Conservation (phyloP, 371 early-diverging fungal genomes). For the Rhizopus microsporus region DNA sequence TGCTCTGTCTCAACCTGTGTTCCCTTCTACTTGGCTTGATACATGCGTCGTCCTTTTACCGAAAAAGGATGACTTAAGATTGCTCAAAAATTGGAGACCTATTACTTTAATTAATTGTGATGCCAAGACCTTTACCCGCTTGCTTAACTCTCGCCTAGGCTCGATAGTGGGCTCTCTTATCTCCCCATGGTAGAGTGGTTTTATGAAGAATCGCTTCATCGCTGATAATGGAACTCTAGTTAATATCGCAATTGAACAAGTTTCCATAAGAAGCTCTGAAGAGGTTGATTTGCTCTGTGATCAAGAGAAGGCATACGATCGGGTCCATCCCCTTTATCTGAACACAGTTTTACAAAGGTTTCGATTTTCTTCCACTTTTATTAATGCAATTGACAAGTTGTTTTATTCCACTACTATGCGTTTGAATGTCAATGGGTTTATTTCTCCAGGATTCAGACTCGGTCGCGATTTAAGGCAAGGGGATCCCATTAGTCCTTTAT, state of each 20-base stretch:
- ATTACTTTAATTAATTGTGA: slow-evolving; percentile 27
- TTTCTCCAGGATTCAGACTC: background rate
- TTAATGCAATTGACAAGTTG: too few relatives aligned
- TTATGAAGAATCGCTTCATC: slow-evolving; percentile 1
- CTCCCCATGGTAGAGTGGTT: background rate
- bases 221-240: too few relatives aligned
- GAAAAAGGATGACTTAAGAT: slow-evolving; percentile 14
- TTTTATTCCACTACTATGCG: too few relatives aligned
- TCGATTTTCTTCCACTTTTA: too few relatives aligned
- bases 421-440: slow-evolving; percentile 8
- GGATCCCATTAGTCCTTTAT: slow-evolving; percentile 12
- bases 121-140: slow-evolving; percentile 24
- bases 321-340: too few relatives aligned
- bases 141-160: slow-evolving; percentile 11
- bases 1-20: slow-evolving; percentile 1
- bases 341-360: too few relatives aligned
- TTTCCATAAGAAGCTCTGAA: too few relatives aligned
- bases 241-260: too few relatives aligned
- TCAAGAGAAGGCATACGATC: too few relatives aligned
- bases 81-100: background rate
- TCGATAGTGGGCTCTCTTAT: background rate
- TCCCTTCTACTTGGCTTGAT: slow-evolving; percentile 15
- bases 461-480: slow-evolving; percentile 14
- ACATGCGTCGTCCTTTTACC: slow-evolving; percentile 16
- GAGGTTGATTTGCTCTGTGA: too few relatives aligned